Percentiles rank a stretch among this genome's conserved stretches.
Conservation (phyloP, 306 rosid species). For the Lathyrus oleraceus region DNA sequence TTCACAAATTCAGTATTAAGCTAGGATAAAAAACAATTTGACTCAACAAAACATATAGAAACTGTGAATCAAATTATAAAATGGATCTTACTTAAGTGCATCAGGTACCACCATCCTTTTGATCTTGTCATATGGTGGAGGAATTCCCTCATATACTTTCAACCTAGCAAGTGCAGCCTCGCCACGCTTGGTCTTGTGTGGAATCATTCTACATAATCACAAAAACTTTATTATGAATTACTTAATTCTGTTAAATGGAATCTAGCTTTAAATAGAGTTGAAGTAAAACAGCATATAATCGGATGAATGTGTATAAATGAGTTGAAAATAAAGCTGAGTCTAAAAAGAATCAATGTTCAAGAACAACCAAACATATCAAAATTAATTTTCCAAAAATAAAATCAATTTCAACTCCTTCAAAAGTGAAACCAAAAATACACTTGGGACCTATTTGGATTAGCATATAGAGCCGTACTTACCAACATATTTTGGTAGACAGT, state of each 20-base stretch:
- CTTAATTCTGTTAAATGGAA: too few relatives aligned
- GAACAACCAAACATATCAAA: too few relatives aligned
- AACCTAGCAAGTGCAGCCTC: not conserved
- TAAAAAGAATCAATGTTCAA: too few relatives aligned
- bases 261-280: too few relatives aligned
- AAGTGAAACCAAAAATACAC: not conserved
- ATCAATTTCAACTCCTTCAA: not conserved
- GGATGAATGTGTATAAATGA: too few relatives aligned
- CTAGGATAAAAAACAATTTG: not conserved
- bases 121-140: slow-evolving; percentile 3
- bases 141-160: slow-evolving; percentile 4
- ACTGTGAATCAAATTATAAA: not conserved
- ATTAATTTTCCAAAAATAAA: too few relatives aligned
- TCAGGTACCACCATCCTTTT: slow-evolving; percentile 14
- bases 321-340: too few relatives aligned
- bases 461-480: too few relatives aligned
- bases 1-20: not conserved
- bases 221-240: not conserved
- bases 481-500: too few relatives aligned
- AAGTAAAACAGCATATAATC: too few relatives aligned
- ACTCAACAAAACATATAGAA: not conserved
- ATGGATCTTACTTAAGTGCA: not conserved
- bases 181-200: slow-evolving; percentile 2
- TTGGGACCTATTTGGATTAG: too few relatives aligned
- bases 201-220: slow-evolving; percentile 2